Evolutionary conservation across 2,329 filamentous ascomycete species (phyloP).

Genomic region (Venturia asperata): DNA sequence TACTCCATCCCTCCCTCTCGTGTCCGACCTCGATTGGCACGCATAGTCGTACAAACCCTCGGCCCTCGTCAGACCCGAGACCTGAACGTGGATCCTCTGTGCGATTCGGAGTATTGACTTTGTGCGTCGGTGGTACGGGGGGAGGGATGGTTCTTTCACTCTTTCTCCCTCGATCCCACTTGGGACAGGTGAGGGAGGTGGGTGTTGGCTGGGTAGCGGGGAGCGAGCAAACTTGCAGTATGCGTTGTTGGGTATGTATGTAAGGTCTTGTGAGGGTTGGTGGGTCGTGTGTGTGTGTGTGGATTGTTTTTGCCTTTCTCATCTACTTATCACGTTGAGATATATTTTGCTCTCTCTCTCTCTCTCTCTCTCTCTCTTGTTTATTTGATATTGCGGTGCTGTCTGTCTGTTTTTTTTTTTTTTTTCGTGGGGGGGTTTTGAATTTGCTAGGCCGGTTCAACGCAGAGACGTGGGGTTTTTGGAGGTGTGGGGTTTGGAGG

Average conservation of each 20-base stretch:
- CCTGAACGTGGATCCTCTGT: no score
- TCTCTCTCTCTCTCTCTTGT: not conserved
- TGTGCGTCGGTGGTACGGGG: not conserved
- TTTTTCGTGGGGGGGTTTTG: no score
- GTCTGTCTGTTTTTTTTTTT: no score
- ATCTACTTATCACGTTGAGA: no score
- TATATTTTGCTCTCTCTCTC: not conserved
- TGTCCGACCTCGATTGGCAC: not conserved
- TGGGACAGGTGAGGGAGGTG: not conserved
- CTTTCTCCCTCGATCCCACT: no score
- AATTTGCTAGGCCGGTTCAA: no score
- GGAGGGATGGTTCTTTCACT: no score
- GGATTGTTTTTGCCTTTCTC: no score
- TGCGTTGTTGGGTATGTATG: no score
- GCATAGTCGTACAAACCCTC: not conserved
- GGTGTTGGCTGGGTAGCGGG: constrained; percentile 13
- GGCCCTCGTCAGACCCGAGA: not conserved
- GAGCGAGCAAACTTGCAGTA: no score
- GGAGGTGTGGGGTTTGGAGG: no score
- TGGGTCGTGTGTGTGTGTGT: not conserved
- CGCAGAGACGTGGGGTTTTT: no score
- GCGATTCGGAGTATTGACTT: not conserved
- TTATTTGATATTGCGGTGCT: not conserved
- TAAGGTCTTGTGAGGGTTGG: not conserved
- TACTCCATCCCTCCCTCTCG: not conserved